Conservation (phyloP, 768 basidiomycete genomes). For the Leccinum pellstonianum region DNA sequence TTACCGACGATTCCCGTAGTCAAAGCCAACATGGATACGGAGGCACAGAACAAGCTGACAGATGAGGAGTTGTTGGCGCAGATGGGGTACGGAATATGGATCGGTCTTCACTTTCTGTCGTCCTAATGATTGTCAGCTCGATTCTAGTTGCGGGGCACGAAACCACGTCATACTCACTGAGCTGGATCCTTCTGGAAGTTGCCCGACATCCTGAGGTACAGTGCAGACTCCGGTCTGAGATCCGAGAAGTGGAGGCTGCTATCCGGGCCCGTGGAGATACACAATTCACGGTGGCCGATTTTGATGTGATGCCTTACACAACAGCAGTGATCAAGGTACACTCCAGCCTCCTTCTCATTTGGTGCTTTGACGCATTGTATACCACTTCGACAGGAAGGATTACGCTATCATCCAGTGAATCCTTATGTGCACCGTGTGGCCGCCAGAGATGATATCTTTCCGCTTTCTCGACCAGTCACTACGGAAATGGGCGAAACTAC, state of each 20-base stretch:
- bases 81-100: slow-evolving; percentile 16
- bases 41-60: slow-evolving; percentile 23
- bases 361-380: slow-evolving; percentile 18
- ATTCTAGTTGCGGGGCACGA: slow-evolving; percentile 55
- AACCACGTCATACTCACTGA: slow-evolving; percentile 56
- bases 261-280: slow-evolving; percentile 12
- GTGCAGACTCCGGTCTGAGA: slow-evolving; percentile 47
- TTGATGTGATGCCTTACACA: slow-evolving; percentile 51
- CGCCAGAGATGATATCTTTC: slow-evolving; percentile 52
- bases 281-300: slow-evolving; percentile 37
- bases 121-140: slow-evolving; percentile 31
- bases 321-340: slow-evolving; percentile 35
- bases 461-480: slow-evolving; percentile 52
- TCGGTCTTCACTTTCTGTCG: neutral
- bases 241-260: slow-evolving; percentile 10
- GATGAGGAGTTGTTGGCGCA: slow-evolving; percentile 19
- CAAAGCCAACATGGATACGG: slow-evolving; percentile 29
- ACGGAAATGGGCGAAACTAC: slow-evolving; percentile 44
- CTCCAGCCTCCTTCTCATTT: slow-evolving; percentile 6
- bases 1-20: slow-evolving; percentile 11
- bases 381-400: slow-evolving; percentile 38
- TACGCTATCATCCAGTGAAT: slow-evolving; percentile 49
- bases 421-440: slow-evolving; percentile 51
- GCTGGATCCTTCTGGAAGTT: slow-evolving; percentile 65
- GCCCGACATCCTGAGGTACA: slow-evolving; percentile 59